phyloP scores from a whole-genome alignment of 768 basidiomycete genomes.

The Lepiota venenata region DNA sequence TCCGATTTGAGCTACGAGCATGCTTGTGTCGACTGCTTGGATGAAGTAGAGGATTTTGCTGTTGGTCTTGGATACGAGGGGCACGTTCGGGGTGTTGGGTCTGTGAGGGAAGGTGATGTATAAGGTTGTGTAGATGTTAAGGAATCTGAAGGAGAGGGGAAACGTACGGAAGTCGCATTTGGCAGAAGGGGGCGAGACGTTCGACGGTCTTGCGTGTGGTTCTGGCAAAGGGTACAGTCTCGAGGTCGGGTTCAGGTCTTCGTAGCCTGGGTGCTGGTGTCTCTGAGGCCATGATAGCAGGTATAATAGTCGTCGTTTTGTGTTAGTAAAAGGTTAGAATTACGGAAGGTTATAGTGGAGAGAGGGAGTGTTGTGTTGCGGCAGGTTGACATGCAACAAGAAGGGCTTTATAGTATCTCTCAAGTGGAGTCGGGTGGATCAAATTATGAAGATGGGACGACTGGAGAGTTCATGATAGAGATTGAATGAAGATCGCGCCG shows the following conservation, averaged over 20 bases:
- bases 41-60: slow-evolving; percentile 23
- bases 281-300: neutral
- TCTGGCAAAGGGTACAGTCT: slow-evolving; percentile 5
- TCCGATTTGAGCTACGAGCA: slow-evolving; percentile 25
- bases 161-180: slow-evolving; percentile 11
- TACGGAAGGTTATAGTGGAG: neutral
- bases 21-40: slow-evolving; percentile 26
- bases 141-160: neutral
- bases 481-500: too few species aligned
- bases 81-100: neutral
- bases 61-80: slow-evolving; percentile 25
- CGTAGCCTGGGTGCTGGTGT: neutral
- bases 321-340: neutral
- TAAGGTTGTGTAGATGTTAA: too few species aligned
- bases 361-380: neutral
- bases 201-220: slow-evolving; percentile 10
- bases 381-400: too few species aligned
- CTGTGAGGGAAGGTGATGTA: too few species aligned
- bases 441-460: too few species aligned
- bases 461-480: too few species aligned
- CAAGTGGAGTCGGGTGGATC: too few species aligned
- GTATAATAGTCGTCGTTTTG: neutral
- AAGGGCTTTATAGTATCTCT: too few species aligned
- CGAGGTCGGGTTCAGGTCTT: slow-evolving; percentile 7
- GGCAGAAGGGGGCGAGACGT: slow-evolving; percentile 14